These are phyloP conservation scores for Carex pumila DNA, from an alignment of 176 grass and related monocot genomes.

Conservation along the genomic window DNA sequence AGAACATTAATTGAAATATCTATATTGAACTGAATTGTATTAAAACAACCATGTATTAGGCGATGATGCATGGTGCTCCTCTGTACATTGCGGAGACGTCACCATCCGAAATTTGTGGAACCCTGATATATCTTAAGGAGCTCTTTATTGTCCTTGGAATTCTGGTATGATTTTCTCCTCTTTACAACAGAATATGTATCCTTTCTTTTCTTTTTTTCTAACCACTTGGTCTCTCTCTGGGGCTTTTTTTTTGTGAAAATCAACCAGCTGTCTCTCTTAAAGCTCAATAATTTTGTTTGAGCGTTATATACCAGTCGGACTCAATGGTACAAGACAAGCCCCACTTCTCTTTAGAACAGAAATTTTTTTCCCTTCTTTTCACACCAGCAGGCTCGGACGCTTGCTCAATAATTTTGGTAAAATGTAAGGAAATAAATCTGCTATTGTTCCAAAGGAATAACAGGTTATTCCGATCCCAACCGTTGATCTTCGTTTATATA, in stretches of 20 bases:
- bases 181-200: neutral
- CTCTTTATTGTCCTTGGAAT: slow-evolving; percentile 95
- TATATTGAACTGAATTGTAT: neutral
- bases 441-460: neutral
- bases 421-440: neutral
- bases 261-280: neutral
- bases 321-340: neutral
- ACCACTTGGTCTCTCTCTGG: neutral
- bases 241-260: no score
- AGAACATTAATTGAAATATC: neutral
- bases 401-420: no score
- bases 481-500: neutral
- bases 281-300: neutral
- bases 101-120: slow-evolving; percentile 83
- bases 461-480: no score
- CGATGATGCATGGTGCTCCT: slow-evolving; percentile 76
- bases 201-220: neutral
- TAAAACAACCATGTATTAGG: slow-evolving; percentile 30
- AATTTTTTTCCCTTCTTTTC: neutral
- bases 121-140: slow-evolving; percentile 93
- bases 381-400: neutral
- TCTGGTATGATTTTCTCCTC: slow-evolving; percentile 34
- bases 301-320: neutral
- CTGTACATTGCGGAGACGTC: slow-evolving; percentile 96
- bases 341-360: no score